phyloP scores from a whole-genome alignment of 495 filamentous ascomycete genomes.

The Podospora tetraspora region DNA sequence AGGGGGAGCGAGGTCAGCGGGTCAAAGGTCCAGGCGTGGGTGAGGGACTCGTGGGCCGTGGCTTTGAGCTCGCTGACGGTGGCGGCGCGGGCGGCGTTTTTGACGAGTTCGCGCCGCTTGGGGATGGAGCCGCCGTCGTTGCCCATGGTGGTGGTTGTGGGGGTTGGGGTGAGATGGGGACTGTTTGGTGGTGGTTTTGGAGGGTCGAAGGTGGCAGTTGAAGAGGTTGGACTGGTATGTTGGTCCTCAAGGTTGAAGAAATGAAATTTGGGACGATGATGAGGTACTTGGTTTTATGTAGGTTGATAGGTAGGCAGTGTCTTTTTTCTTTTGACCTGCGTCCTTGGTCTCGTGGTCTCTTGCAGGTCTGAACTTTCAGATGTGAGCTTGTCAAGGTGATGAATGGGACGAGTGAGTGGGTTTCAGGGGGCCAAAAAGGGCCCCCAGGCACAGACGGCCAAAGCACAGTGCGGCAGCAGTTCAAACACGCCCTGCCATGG shows the following conservation, averaged over 20 bases:
- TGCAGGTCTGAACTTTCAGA: too few species aligned
- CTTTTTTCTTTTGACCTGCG: not conserved
- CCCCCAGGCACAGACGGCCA: not conserved
- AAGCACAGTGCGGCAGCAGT: not conserved
- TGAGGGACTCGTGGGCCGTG: conserved; percentile 71
- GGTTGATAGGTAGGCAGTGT: not conserved
- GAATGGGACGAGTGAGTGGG: not conserved
- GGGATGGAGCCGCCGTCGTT: conserved; percentile 92
- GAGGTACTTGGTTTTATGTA: not conserved
- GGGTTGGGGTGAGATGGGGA: not conserved
- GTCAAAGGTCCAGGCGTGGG: conserved; percentile 80
- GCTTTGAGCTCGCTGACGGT: conserved; percentile 90
- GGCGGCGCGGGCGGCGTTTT: conserved; percentile 72
- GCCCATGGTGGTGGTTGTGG: conserved; percentile 56
- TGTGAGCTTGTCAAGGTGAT: not conserved
- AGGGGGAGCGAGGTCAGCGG: conserved; percentile 76
- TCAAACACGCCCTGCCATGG: not conserved
- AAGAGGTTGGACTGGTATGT: not conserved
- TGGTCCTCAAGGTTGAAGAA: not conserved
- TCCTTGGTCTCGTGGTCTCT: not conserved
- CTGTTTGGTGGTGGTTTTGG: not conserved
- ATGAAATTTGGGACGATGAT: not conserved
- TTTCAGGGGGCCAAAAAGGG: not conserved
- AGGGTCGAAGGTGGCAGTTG: not conserved
- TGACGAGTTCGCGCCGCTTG: conserved; percentile 90